Percentiles rank a stretch among this genome's conserved stretches.
These are phyloP conservation scores for Penicillium corylophilum DNA, from an alignment of 2,329 filamentous ascomycete species.

Conservation along the genomic window DNA sequence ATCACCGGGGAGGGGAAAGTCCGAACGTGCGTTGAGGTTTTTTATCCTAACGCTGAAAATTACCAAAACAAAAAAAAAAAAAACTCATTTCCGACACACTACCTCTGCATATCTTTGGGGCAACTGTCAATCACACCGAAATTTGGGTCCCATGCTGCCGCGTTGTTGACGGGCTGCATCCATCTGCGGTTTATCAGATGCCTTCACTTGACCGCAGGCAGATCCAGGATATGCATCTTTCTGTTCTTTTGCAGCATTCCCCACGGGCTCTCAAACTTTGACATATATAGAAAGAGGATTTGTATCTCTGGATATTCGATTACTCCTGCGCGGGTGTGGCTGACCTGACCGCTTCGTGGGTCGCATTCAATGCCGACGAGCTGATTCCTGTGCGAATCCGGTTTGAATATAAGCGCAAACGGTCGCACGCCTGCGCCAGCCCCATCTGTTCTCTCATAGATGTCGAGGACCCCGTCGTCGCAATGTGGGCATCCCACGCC, in stretches of 20 bases:
- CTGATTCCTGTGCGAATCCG: constrained; percentile 11
- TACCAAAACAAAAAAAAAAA: neutral
- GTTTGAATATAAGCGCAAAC: constrained; percentile 13
- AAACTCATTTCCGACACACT: neutral
- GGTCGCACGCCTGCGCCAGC: constrained; percentile 5
- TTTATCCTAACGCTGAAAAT: neutral
- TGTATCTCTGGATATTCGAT: constrained; percentile 12
- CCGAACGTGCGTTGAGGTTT: neutral
- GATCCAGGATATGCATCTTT: constrained; percentile 21
- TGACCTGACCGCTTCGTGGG: constrained; percentile 17
- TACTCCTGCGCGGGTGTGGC: constrained; percentile 11
- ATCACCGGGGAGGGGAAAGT: neutral
- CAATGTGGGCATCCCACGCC: constrained; percentile 28
- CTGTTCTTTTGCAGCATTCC: neutral
- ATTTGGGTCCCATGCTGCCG: neutral
- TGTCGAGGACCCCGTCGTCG: constrained; percentile 32
- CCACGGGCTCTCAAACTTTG: neutral
- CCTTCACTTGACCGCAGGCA: constrained; percentile 10
- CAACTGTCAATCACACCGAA: neutral
- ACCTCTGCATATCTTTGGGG: neutral
- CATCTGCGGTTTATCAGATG: constrained; percentile 20
- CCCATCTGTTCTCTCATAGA: constrained; percentile 22
- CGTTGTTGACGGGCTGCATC: constrained; percentile 13
- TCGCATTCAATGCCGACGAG: constrained; percentile 13
- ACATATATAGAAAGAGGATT: constrained; percentile 6